Conservation (phyloP, 2,329 filamentous ascomycete genomes). For the Pseudogymnoascus sp. region DNA sequence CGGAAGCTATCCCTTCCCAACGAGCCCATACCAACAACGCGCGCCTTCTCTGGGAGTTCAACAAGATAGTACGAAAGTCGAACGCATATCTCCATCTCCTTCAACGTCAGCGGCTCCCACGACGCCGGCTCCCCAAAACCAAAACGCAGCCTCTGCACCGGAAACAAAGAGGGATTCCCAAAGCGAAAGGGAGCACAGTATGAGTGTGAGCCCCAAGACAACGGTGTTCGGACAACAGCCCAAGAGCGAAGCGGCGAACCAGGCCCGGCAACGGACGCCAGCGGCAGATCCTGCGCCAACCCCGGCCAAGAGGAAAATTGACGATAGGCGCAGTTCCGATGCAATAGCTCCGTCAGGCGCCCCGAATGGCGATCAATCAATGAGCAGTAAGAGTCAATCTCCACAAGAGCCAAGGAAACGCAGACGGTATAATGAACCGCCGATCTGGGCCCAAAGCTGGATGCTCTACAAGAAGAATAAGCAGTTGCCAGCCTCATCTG, state of each 20-base stretch:
- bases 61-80: conserved; percentile 25
- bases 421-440: conserved; percentile 41
- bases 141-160: conserved; percentile 39
- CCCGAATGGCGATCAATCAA: conserved; percentile 14
- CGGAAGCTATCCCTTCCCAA: conserved; percentile 42
- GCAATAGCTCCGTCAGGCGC: conserved; percentile 22
- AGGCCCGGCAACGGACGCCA: conserved; percentile 24
- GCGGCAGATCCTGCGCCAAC: conserved; percentile 32
- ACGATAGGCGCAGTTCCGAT: conserved; percentile 30
- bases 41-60: conserved; percentile 26
- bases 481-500: conserved; percentile 23
- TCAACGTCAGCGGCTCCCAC: conserved; percentile 35
- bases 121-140: conserved; percentile 40
- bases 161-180: conserved; percentile 39
- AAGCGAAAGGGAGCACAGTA: conserved; percentile 60
- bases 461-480: conserved; percentile 11
- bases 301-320: conserved; percentile 43
- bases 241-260: conserved; percentile 18
- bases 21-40: conserved; percentile 55
- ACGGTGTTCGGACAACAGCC: conserved; percentile 35
- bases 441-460: conserved; percentile 37
- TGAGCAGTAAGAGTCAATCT: conserved; percentile 1
- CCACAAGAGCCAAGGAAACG: conserved; percentile 4
- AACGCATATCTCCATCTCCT: conserved; percentile 32
- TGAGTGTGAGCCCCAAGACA: conserved; percentile 75